A percentile compares a stretch with the other conserved stretches of the same genome.
These are phyloP conservation scores for Talaromyces funiculosus DNA, from an alignment of 2,329 filamentous ascomycete genomes.

Conservation along the genomic window DNA sequence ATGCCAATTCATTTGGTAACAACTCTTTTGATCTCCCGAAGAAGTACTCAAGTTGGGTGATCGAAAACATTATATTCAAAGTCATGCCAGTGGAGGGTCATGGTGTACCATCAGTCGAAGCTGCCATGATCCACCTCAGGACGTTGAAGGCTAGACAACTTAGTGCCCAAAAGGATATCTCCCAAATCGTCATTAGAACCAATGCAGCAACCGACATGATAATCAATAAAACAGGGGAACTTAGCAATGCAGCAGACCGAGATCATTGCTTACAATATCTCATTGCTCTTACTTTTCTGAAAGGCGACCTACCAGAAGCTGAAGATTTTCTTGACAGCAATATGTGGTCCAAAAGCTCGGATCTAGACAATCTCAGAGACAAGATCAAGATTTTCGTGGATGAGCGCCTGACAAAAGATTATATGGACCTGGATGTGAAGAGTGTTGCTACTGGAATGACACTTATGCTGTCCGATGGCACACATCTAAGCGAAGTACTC, in stretches of 20 bases:
- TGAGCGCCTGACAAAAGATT: conserved; percentile 22
- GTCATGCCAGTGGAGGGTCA: conserved; percentile 22
- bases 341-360: conserved; percentile 15
- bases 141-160: conserved; percentile 8
- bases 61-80: conserved; percentile 14
- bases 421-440: conserved; percentile 16
- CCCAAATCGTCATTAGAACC: conserved; percentile 20
- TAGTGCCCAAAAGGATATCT: conserved; percentile 15
- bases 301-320: conserved; percentile 16
- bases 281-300: conserved; percentile 23
- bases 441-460: conserved; percentile 20
- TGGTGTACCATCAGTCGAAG: conserved; percentile 22
- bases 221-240: conserved; percentile 23
- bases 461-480: conserved; percentile 18
- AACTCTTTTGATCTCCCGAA: neutral
- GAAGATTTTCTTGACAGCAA: conserved; percentile 21
- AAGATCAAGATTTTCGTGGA: conserved; percentile 23
- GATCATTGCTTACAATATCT: conserved; percentile 27
- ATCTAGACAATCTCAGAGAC: conserved; percentile 16
- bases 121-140: conserved; percentile 15
- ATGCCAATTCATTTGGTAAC: conserved; percentile 13
- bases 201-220: conserved; percentile 21
- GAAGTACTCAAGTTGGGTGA: neutral
- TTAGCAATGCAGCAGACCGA: conserved; percentile 22
- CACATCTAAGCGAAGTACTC: conserved; percentile 19